phyloP scores from a whole-genome alignment of 1,284 basidiomycete species.

The Pyrrhoderma lamaoense region DNA sequence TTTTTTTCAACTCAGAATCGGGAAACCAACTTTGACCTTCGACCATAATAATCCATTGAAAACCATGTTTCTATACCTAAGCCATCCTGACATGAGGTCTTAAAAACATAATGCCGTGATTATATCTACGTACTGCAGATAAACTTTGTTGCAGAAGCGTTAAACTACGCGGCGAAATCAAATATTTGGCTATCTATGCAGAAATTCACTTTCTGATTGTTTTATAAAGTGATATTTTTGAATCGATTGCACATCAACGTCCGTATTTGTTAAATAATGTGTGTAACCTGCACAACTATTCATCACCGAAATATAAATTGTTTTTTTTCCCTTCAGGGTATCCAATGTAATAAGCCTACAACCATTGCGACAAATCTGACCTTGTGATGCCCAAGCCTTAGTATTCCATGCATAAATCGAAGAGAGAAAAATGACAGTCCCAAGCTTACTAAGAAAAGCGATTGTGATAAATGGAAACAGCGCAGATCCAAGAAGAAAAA shows the following conservation, averaged over 20 bases:
- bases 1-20: not conserved
- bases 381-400: not conserved
- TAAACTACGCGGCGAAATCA: conserved; percentile 61
- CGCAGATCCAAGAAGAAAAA: conserved; percentile 38
- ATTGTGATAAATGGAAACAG: conserved; percentile 51
- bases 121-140: conserved; percentile 55
- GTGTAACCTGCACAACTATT: not conserved
- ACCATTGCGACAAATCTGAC: conserved; percentile 40
- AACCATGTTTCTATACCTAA: too few species aligned
- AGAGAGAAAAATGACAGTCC: conserved; percentile 48
- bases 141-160: conserved; percentile 41
- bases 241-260: conserved; percentile 38
- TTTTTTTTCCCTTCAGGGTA: conserved; percentile 21
- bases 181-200: conserved; percentile 34
- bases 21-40: not conserved
- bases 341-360: conserved; percentile 35
- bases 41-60: not conserved
- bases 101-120: conserved; percentile 38
- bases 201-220: conserved; percentile 43
- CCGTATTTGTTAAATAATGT: not conserved
- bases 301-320: not conserved
- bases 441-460: conserved; percentile 39
- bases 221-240: conserved; percentile 49
- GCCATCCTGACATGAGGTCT: too few species aligned
- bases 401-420: conserved; percentile 34